Conservation (phyloP, 1,284 basidiomycete genomes). For the Flammula alnicola region DNA sequence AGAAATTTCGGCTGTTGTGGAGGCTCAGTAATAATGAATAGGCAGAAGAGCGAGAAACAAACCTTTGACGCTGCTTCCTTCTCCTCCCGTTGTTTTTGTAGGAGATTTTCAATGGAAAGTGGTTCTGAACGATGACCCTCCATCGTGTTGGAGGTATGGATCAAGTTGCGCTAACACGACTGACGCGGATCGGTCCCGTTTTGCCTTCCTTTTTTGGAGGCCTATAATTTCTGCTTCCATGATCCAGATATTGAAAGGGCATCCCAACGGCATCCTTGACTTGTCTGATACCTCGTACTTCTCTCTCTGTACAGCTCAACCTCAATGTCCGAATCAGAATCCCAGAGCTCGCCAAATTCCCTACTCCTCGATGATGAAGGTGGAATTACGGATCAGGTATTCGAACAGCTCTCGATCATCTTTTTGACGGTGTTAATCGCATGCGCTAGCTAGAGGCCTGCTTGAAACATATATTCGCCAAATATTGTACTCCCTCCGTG, state of each 20-base stretch:
- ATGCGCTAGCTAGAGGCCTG: slow-evolving; percentile 69
- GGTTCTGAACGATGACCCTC: slow-evolving; percentile 54
- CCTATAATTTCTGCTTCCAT: slow-evolving; percentile 2
- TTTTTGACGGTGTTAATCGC: no score
- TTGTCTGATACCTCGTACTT: slow-evolving; percentile 1
- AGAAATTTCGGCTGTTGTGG: slow-evolving; percentile 83
- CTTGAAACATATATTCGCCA: slow-evolving; percentile 72
- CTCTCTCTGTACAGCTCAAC: neutral
- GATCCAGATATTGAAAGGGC: no score
- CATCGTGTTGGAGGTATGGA: slow-evolving; percentile 27
- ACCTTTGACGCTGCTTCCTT: slow-evolving; percentile 91
- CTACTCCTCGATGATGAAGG: slow-evolving; percentile 67
- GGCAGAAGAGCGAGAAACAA: slow-evolving; percentile 21
- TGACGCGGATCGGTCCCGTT: neutral
- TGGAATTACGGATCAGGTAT: slow-evolving; percentile 65
- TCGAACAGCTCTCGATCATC: no score
- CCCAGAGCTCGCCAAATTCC: neutral
- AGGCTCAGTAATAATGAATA: slow-evolving; percentile 1
- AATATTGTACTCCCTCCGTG: slow-evolving; percentile 65
- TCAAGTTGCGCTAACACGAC: neutral
- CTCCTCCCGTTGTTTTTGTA: slow-evolving; percentile 86
- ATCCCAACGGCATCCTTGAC: neutral
- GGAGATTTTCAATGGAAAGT: slow-evolving; percentile 82
- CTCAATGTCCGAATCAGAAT: slow-evolving; percentile 13
- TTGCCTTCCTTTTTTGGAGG: slow-evolving; percentile 20